A percentile compares a stretch with the other conserved stretches of the same genome.
Evolutionary conservation across 345 rosid genomes (phyloP).

Genomic region (Sapria himalayana): DNA sequence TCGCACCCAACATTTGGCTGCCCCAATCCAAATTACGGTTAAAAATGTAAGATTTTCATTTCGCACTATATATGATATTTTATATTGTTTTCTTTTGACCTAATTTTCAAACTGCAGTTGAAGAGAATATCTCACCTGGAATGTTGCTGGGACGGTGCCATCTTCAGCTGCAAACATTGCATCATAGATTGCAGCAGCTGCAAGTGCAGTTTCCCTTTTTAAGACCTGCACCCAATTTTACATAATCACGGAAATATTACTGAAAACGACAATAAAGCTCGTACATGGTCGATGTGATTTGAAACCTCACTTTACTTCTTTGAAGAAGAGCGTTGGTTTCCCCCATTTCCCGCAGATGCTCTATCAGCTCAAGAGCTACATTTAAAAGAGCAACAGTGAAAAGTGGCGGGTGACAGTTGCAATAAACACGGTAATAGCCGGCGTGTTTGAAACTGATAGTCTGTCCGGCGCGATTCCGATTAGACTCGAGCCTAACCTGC

Average conservation of each 20-base stretch:
- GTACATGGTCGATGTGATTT: not conserved
- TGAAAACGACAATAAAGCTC: not conserved
- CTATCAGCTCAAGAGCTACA: slow-evolving; percentile 80
- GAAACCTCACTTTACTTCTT: slow-evolving; percentile 33
- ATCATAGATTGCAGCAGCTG: slow-evolving; percentile 92
- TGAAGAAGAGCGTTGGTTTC: slow-evolving; percentile 90
- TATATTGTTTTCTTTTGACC: too few species aligned
- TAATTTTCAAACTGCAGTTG: too few species aligned
- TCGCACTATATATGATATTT: too few species aligned
- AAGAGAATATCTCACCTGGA: slow-evolving; percentile 53
- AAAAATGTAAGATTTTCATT: too few species aligned
- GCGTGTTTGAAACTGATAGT: too few species aligned
- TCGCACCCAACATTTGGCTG: too few species aligned
- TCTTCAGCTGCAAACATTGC: slow-evolving; percentile 85
- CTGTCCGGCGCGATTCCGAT: too few species aligned
- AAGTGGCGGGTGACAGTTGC: too few species aligned
- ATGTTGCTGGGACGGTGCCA: slow-evolving; percentile 82
- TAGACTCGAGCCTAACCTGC: too few species aligned
- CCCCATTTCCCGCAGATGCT: slow-evolving; percentile 92
- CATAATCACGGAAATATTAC: slow-evolving; percentile 1
- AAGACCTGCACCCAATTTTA: slow-evolving; percentile 26
- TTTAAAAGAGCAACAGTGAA: too few species aligned
- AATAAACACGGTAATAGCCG: too few species aligned
- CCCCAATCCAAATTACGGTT: too few species aligned
- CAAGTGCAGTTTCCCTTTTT: slow-evolving; percentile 72